A percentile compares a stretch with the other conserved stretches of the same genome.
phyloP scores from a whole-genome alignment of 169 alveolate genomes.

The Eimeria maxima region DNA sequence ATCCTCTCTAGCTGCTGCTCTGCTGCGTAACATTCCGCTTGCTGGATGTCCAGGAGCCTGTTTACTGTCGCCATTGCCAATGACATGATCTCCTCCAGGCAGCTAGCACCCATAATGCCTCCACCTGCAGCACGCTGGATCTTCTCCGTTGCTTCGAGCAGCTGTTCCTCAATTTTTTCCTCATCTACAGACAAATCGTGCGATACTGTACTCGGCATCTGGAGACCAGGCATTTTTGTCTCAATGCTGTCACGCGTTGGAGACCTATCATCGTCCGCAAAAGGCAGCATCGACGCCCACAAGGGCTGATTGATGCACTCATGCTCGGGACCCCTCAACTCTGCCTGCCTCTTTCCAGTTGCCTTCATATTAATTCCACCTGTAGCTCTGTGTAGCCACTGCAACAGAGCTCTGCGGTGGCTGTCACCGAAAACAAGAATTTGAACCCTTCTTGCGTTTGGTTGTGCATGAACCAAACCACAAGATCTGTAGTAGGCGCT shows the following conservation, averaged over 20 bases:
- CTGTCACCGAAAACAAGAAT: constrained; percentile 60
- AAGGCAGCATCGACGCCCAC: constrained; percentile 76
- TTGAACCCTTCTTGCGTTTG: constrained; percentile 24
- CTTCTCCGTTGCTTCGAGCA: constrained; percentile 41
- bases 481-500: constrained; percentile 63
- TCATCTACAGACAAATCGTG: neutral
- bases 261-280: neutral
- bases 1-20: neutral
- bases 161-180: constrained; percentile 9
- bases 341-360: constrained; percentile 47
- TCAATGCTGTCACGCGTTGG: neutral
- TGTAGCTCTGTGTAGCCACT: constrained; percentile 72
- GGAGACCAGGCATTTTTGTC: neutral
- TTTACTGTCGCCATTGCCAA: neutral
- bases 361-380: constrained; percentile 13
- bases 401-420: constrained; percentile 66
- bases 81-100: neutral
- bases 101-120: neutral
- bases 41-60: constrained; percentile 51
- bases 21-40: neutral
- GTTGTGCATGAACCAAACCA: constrained; percentile 51
- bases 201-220: neutral
- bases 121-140: constrained; percentile 61
- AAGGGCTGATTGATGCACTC: constrained; percentile 40
- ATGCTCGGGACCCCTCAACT: constrained; percentile 50